A percentile compares a stretch with the other conserved stretches of the same genome.
phyloP scores from a whole-genome alignment of 345 rosid species.

The Camelina laxa region DNA sequence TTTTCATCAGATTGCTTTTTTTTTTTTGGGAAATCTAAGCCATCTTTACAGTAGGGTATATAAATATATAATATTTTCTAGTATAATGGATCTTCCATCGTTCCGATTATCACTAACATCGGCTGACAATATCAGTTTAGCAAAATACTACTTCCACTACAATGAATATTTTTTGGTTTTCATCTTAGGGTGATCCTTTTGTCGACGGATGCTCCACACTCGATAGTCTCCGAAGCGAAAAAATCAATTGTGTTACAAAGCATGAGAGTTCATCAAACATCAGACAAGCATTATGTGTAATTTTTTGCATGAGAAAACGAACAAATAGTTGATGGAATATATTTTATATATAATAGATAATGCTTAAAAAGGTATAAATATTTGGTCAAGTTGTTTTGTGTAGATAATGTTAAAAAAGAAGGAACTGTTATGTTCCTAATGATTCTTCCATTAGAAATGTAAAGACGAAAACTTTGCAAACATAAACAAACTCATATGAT shows the following conservation, averaged over 20 bases:
- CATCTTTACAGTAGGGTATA: background rate
- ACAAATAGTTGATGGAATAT: background rate
- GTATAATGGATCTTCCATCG: conserved; percentile 20
- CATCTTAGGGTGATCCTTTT: too few species aligned
- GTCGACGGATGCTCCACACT: too few species aligned
- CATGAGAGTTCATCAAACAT: too few species aligned
- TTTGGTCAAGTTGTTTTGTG: conserved; percentile 32
- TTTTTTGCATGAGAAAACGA: too few species aligned
- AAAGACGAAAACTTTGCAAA: conserved; percentile 24
- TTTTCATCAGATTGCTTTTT: background rate
- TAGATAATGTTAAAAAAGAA: conserved; percentile 29
- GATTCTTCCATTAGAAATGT: conserved; percentile 39
- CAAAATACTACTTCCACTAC: conserved; percentile 10
- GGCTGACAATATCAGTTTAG: conserved; percentile 10
- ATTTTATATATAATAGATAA: conserved; percentile 14
- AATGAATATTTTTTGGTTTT: too few species aligned
- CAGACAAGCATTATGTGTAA: too few species aligned
- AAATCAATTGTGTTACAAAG: too few species aligned
- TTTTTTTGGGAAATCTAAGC: background rate
- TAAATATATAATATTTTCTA: conserved; percentile 5
- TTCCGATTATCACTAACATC: conserved; percentile 26
- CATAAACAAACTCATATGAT: conserved; percentile 6
- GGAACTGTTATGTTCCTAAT: conserved; percentile 32
- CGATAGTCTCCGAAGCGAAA: too few species aligned
- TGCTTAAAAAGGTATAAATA: conserved; percentile 4